A percentile compares a stretch with the other conserved stretches of the same genome.
phyloP scores from a whole-genome alignment of 2,329 filamentous ascomycete genomes.

The Onygenales sp. region DNA sequence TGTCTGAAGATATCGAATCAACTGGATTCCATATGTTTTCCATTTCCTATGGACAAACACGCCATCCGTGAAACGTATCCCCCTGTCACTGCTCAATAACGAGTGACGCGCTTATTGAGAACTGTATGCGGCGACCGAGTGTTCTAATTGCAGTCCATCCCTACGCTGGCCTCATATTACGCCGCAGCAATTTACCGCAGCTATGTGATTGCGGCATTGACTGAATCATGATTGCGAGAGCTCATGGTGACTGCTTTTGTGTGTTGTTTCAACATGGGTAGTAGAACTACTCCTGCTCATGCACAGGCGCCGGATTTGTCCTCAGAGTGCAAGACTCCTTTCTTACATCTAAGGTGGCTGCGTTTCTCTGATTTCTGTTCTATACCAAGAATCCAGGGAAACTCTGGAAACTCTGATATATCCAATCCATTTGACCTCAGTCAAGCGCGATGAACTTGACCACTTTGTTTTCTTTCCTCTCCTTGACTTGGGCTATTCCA shows the following conservation, averaged over 20 bases:
- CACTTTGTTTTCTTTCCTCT: not conserved
- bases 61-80: too few species aligned
- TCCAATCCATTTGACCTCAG: too few species aligned
- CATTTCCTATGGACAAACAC: too few species aligned
- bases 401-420: too few species aligned
- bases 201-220: not conserved
- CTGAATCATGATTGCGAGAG: not conserved
- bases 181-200: not conserved
- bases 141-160: not conserved
- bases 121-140: not conserved
- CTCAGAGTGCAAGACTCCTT: not conserved
- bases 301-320: not conserved
- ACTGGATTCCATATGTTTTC: too few species aligned
- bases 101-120: not conserved
- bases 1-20: too few species aligned
- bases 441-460: slow-evolving; percentile 1
- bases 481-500: not conserved
- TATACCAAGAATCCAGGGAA: not conserved
- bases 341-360: not conserved
- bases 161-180: not conserved
- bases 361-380: too few species aligned
- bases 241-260: too few species aligned
- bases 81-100: not conserved
- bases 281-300: too few species aligned
- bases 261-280: too few species aligned